phyloP scores from a whole-genome alignment of 495 filamentous ascomycete genomes.

The Talaromyces trachyspermus region DNA sequence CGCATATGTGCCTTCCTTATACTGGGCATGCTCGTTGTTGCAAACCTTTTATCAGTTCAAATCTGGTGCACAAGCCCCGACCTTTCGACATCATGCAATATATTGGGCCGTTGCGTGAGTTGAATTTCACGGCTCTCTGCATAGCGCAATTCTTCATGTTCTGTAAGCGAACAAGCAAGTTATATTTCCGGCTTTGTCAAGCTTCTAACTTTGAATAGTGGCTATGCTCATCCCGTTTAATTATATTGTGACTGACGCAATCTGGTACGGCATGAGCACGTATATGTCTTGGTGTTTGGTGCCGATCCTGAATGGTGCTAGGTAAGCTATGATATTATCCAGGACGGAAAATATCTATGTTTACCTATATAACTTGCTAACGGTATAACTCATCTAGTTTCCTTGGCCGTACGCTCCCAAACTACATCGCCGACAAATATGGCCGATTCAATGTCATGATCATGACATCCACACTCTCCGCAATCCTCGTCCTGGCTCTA shows the following conservation, averaged over 20 bases:
- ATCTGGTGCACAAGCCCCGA: conserved; percentile 50
- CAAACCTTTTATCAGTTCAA: conserved; percentile 59
- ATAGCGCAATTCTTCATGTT: conserved; percentile 55
- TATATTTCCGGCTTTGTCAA: conserved; percentile 73
- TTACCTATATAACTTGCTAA: background rate
- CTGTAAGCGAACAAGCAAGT: conserved; percentile 58
- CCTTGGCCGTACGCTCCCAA: conserved; percentile 25
- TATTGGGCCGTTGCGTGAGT: conserved; percentile 51
- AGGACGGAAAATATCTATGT: too few species aligned
- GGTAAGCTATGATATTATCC: conserved; percentile 30
- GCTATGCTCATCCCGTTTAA: conserved; percentile 62
- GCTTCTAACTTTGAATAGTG: conserved; percentile 18
- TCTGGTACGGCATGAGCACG: conserved; percentile 46
- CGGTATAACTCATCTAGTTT: conserved; percentile 9
- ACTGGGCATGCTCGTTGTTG: conserved; percentile 52
- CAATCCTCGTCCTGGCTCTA: conserved; percentile 22
- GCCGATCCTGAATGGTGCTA: conserved; percentile 63
- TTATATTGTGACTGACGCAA: conserved; percentile 56
- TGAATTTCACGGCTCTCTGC: conserved; percentile 57
- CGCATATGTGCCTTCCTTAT: conserved; percentile 63
- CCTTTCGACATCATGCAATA: conserved; percentile 50
- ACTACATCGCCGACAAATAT: conserved; percentile 21
- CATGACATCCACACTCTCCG: conserved; percentile 14
- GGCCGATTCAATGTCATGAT: conserved; percentile 29
- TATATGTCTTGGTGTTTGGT: conserved; percentile 55